phyloP scores from a whole-genome alignment of 192 early-diverging fungal genomes.

The Thamnidium elegans region DNA sequence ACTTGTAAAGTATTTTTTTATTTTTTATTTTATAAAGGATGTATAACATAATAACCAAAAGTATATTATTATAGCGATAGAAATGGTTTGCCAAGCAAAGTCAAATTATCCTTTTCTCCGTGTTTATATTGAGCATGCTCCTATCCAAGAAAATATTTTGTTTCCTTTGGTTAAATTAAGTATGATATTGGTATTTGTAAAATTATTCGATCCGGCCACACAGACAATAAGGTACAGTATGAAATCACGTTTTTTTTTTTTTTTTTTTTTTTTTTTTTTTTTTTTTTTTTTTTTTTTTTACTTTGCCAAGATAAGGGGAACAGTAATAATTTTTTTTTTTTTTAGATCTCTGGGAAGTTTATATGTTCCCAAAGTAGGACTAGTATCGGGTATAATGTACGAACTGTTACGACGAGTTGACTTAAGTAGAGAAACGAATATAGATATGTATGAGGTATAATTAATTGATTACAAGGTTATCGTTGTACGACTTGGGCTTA shows the following conservation, averaged over 20 bases:
- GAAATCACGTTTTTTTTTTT: neutral
- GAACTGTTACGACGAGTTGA: no score
- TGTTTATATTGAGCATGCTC: slow-evolving; percentile 48
- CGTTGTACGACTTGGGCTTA: slow-evolving; percentile 16
- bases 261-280: slow-evolving; percentile 71
- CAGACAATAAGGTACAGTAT: slow-evolving; percentile 39
- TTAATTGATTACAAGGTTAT: neutral
- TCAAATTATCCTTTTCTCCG: slow-evolving; percentile 39
- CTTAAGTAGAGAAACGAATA: neutral
- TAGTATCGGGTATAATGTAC: no score
- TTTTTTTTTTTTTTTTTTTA: slow-evolving; percentile 40
- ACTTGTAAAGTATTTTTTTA: neutral
- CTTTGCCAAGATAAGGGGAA: slow-evolving; percentile 28
- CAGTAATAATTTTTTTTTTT: slow-evolving; percentile 61
- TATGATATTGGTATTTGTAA: slow-evolving; percentile 75
- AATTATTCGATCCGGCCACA: slow-evolving; percentile 74
- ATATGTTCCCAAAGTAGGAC: no score
- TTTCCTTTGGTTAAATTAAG: slow-evolving; percentile 17
- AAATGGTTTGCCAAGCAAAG: slow-evolving; percentile 20
- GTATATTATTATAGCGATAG: slow-evolving; percentile 13
- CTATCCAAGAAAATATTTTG: slow-evolving; percentile 6
- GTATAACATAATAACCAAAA: neutral
- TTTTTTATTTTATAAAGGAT: no score
- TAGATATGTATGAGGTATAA: slow-evolving; percentile 6
- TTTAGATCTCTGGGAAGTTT: slow-evolving; percentile 37